Conservation (phyloP, 2,329 filamentous ascomycete genomes). For the Aspergillus luchuensis region DNA sequence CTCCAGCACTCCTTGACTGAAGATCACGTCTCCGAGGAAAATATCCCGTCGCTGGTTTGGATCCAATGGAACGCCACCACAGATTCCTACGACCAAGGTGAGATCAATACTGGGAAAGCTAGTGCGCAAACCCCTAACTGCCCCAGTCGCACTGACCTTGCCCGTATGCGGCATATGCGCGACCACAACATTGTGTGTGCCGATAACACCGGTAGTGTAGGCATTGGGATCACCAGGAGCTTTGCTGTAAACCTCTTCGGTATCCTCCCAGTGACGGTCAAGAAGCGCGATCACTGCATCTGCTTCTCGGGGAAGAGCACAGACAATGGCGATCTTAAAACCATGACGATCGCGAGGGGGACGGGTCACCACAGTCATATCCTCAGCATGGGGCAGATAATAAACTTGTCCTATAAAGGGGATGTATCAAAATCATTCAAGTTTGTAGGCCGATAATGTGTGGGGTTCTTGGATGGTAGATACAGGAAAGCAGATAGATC, state of each 20-base stretch:
- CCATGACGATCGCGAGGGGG: slow-evolving; percentile 10
- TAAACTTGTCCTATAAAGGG: neutral
- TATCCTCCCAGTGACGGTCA: slow-evolving; percentile 6
- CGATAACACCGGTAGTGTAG: slow-evolving; percentile 3
- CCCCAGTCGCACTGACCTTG: neutral
- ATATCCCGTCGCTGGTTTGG: neutral
- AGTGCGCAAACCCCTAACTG: neutral
- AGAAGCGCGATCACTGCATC: slow-evolving; percentile 8
- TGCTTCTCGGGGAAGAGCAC: slow-evolving; percentile 5
- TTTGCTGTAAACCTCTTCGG: neutral
- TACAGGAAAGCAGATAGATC: neutral
- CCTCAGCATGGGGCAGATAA: neutral
- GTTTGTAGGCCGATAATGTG: neutral
- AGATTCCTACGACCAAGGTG: slow-evolving; percentile 8
- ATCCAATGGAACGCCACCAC: slow-evolving; percentile 3
- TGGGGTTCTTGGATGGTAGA: neutral
- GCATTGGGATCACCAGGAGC: neutral
- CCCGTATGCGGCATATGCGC: neutral
- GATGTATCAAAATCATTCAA: neutral
- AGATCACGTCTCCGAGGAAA: slow-evolving; percentile 17
- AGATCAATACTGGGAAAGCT: slow-evolving; percentile 9
- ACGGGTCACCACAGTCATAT: neutral
- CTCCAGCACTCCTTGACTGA: slow-evolving; percentile 30
- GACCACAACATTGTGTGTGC: slow-evolving; percentile 10
- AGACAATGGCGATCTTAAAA: slow-evolving; percentile 9